Base-by-base conservation (phyloP, 2,329 filamentous ascomycete species). In the Rosellinia necatrix region DNA sequence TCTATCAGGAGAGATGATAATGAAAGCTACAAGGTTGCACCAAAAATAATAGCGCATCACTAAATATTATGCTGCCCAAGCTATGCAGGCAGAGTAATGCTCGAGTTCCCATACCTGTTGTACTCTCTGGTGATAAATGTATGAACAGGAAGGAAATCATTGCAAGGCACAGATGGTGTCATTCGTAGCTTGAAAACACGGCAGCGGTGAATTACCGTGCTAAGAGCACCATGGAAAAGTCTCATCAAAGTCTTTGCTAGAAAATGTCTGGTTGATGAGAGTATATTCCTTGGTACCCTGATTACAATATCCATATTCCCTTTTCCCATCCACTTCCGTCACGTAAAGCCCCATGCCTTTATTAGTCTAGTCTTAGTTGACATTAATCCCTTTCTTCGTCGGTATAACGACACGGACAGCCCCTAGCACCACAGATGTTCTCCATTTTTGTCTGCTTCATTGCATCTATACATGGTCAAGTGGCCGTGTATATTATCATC, bases 341-440 rank as follows among this genome's bases (percentile, higher is more conserved):
- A 8, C n/a, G n/a, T 12, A 56, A 22, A 29, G 17, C 27, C 29
- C 30, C 15, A 24, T 27, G 34, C 38, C 44, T 15, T 25, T 53
- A 59, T 59, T 59, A 59, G 46, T 59, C 38, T 47, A 56, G 34
- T 37, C 21, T 46, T 53, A 38, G 15, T 42, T 35, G 38, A 27
- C 40, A 13, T 17, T 30, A 19, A 41, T 52, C 17, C 52, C 12
- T 53, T 46, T 27, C 12, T 15, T 1, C 40, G 22, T 24, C n/a
- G n/a, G n/a, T 17, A n/a, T 34, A 32, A 29, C 24, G 10, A 49
- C 21, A 21, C 49, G 21, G 40, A 29, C 35, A 29, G 19, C 49
- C 47, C 29, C 24, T n/a, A 29, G 27, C 40, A 32, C 29, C 34
- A 21, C 38, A 27, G 24, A 27, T 34, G 21, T 51, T 42, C 49